Evolutionary conservation across 306 rosid species (phyloP), one percentile per base, ranked within the genome.

Genomic region (Vigna mungo): DNA sequence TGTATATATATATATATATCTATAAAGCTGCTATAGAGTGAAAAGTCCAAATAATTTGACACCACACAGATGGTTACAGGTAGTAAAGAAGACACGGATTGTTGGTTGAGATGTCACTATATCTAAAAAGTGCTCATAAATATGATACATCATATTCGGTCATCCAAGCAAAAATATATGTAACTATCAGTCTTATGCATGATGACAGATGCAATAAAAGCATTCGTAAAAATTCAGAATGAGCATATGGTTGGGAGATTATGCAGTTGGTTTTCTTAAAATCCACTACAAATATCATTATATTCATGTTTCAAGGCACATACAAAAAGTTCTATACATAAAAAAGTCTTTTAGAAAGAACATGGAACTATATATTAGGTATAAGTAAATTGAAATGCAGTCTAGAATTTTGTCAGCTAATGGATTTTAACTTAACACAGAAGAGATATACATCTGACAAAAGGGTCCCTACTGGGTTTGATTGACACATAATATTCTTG

Each of bases 61-160:
- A 82, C 84, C 89, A 66, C 81, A 78, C 54, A 72, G 84, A 80
- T 84, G 78, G 88, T 15, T 43, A 73, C 84, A 77, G 88, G 76
- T 18, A 71, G 74, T 80, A 85, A 78, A 85, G 67, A 81, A 76
- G 88, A 75, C 75, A 78, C 25, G 27, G 73, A 52, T 39, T 17
- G 85, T 82, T 81, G 20, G 93, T 85, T 91, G 91, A 87, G 78
- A 78, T 61, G 90, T 94, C 97, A 65, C 81, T 74, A 55, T 84
- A 39, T 63, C 67, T 77, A 56, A 87, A 89, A 93, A 87, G 90
- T 65, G 85, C 75, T 49, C 73, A 75, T 86, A 75, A 88, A 84
- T 85, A 70, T 82, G 84, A 75, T 81, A 46, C 65, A 46, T 72
- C 76, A 51, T 74, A 61, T 81, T 49, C 76, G 53, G 12, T 71